Percentiles rank a stretch among this genome's conserved stretches.
These are phyloP conservation scores for Hylodesmum podocarpum DNA, from an alignment of 306 rosid genomes.

Conservation along the genomic window DNA sequence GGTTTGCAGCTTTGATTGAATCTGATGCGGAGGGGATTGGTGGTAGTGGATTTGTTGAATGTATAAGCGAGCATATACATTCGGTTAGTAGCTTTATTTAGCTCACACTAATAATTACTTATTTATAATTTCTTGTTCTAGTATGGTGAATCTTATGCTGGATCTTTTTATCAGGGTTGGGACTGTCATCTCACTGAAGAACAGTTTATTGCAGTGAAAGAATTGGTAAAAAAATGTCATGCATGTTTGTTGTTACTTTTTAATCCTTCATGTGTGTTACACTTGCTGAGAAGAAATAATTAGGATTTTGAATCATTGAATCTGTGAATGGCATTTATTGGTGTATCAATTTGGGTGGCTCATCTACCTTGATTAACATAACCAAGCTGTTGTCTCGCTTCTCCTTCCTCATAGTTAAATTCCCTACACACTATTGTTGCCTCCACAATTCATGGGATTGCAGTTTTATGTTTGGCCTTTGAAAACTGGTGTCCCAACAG, in stretches of 20 bases:
- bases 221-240: slow-evolving; percentile 60
- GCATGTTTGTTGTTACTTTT: slow-evolving; percentile 15
- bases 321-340: slow-evolving; percentile 5
- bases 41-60: slow-evolving; percentile 96
- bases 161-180: slow-evolving; percentile 76
- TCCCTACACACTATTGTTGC: background rate
- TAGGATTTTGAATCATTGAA: slow-evolving; percentile 4
- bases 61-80: slow-evolving; percentile 95
- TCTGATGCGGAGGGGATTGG: slow-evolving; percentile 99
- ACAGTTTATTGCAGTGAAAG: slow-evolving; percentile 98
- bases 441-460: slow-evolving; percentile 8
- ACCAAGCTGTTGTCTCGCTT: slow-evolving; percentile 4
- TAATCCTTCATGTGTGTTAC: background rate
- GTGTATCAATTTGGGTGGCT: background rate
- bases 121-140: background rate
- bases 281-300: background rate
- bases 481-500: slow-evolving; percentile 11
- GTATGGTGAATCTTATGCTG: slow-evolving; percentile 32
- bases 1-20: slow-evolving; percentile 90
- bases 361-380: slow-evolving; percentile 22
- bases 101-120: slow-evolving; percentile 5
- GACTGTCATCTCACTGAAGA: slow-evolving; percentile 90
- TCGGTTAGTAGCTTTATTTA: slow-evolving; percentile 63
- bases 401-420: background rate
- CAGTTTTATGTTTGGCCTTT: slow-evolving; percentile 10